Percentiles rank a stretch among this genome's conserved stretches.
phyloP scores from a whole-genome alignment of 2,329 filamentous ascomycete species.

The Cercospora brassicicola region DNA sequence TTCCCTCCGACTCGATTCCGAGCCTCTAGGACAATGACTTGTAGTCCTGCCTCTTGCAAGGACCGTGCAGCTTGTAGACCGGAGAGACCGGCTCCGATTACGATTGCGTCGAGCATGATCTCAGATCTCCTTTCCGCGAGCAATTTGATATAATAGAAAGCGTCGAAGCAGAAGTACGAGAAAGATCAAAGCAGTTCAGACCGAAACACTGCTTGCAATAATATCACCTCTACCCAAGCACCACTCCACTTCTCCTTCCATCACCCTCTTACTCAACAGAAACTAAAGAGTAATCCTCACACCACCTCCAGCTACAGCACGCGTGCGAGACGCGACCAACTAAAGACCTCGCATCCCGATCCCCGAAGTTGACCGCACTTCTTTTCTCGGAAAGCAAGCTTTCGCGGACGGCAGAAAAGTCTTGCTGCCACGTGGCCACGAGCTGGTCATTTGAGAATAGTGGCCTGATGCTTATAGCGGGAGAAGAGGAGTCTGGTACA shows the following conservation, averaged over 20 bases:
- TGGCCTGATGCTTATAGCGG: not conserved
- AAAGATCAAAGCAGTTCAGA: too few relatives aligned
- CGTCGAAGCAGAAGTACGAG: too few relatives aligned
- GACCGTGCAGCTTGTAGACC: constrained; percentile 31
- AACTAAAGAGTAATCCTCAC: not conserved
- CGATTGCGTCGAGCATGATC: constrained; percentile 14
- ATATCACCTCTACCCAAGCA: too few relatives aligned
- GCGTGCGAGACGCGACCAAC: not conserved
- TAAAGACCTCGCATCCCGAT: not conserved
- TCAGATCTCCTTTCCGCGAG: not conserved
- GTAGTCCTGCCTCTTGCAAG: constrained; percentile 26
- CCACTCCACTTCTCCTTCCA: not conserved
- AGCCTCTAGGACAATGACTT: constrained; percentile 32
- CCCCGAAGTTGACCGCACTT: not conserved
- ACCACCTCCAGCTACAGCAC: constrained; percentile 5
- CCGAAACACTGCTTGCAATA: too few relatives aligned
- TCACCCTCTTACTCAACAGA: not conserved
- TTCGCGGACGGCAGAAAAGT: not conserved
- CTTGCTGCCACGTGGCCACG: not conserved
- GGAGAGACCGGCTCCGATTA: constrained; percentile 31
- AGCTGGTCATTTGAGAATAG: not conserved
- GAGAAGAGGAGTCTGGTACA: not conserved
- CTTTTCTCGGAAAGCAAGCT: not conserved
- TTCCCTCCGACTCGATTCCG: constrained; percentile 35
- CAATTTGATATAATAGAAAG: too few relatives aligned